Conservation (phyloP, 1,139 yeast species). For the Neolecta irregularis region DNA sequence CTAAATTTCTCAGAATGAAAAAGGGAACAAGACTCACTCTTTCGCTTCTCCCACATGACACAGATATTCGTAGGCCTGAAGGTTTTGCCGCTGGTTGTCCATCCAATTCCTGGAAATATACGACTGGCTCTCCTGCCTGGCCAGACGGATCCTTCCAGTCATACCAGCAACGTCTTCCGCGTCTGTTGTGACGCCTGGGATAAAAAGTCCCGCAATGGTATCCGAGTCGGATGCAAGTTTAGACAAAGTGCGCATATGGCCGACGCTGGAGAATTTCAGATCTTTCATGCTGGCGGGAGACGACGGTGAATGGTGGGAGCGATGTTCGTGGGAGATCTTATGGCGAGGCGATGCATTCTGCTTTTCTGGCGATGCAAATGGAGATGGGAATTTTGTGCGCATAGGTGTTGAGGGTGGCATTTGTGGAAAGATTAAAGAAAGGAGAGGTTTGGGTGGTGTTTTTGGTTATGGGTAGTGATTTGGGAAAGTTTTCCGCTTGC, state of each 20-base stretch:
- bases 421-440: no score
- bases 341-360: no score
- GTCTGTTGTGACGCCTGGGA: constrained; percentile 23
- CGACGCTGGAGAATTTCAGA: constrained; percentile 13
- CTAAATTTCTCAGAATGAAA: constrained; percentile 11
- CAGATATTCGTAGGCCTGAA: constrained; percentile 61
- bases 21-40: constrained; percentile 23
- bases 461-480: no score
- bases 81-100: constrained; percentile 30
- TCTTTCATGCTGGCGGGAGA: constrained; percentile 11
- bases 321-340: no score
- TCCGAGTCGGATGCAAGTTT: constrained; percentile 4
- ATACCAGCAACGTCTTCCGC: constrained; percentile 26
- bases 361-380: no score
- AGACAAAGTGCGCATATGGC: constrained; percentile 14
- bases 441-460: no score
- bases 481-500: no score
- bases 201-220: constrained; percentile 18
- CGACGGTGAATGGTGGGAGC: no score
- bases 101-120: constrained; percentile 24
- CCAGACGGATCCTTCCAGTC: no score
- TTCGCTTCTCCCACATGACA: constrained; percentile 83
- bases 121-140: constrained; percentile 14
- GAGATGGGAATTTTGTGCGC: no score
- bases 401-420: no score